Evolutionary conservation across 2,329 filamentous ascomycete species (phyloP), one percentile per base, ranked within the genome.

Genomic region (Penicillium crustosum): DNA sequence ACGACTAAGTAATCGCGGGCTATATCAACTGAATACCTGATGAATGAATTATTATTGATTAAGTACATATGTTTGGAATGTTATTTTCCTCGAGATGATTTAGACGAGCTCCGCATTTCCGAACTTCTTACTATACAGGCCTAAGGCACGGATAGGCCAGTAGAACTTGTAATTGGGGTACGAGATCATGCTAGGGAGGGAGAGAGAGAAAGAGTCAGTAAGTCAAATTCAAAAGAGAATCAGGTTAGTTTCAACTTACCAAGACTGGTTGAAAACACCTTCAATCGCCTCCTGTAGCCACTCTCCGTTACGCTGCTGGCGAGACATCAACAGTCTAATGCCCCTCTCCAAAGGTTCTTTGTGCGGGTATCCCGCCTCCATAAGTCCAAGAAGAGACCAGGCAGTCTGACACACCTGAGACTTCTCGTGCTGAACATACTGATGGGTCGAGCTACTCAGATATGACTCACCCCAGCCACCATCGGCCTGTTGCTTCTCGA

Each of bases 141-240:
- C 94, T 63, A 99, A 75, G 2, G 94, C 94, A 78, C 95, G 96
- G 72, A 97, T 89, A 1, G 93, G 88, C 76, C 97, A 99, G 58
- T 89, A 90, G 74, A 96, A 94, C 80, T 97, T 99, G 82, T 99
- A 99, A 81, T 99, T 99, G 43, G 93, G 93, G 71, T 99, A 99
- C 0, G 91, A 94, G 64, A 99, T 99, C 91, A 97, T 97, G 81
- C 86, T 88, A 68, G 59, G 56, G 49, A 31, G 19, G 19, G 2
- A 0, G 29, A 15, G 4, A 31, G 29, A 5, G 9, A 29, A 23
- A 23, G 12, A 1, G 58, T 70, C 60, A 73, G 68, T 57, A 53
- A 25, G n/a, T 42, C 4, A 36, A n/a, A n/a, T 5, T 27, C 7
- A 38, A 41, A 27, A 19, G 9, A 27, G 27, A 12, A 55, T n/a